phyloP scores from a whole-genome alignment of 2,329 filamentous ascomycete species.

The Aspergillus intermedius region DNA sequence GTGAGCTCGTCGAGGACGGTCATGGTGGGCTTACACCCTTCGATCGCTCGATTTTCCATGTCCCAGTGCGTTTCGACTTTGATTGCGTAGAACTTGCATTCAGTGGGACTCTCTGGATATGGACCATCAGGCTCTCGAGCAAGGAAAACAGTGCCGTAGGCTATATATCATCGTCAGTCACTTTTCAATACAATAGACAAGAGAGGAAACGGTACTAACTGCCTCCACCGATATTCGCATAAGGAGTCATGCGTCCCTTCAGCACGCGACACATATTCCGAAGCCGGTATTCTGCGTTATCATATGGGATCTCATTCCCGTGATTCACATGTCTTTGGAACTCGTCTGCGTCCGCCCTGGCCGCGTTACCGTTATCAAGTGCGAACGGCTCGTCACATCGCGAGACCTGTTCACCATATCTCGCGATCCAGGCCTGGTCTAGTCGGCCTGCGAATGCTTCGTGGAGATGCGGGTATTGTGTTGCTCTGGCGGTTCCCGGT shows the following conservation, averaged over 20 bases:
- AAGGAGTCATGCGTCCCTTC: constrained; percentile 7
- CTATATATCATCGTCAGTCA: constrained; percentile 12
- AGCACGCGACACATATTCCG: constrained; percentile 6
- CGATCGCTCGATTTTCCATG: not conserved
- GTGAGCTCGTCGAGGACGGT: not conserved
- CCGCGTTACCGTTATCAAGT: not conserved
- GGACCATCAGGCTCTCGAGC: constrained; percentile 8
- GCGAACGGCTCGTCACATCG: not conserved
- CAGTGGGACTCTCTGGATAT: not conserved
- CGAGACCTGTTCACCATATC: not conserved
- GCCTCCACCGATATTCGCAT: constrained; percentile 14
- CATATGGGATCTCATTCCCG: not conserved
- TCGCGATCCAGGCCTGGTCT: not conserved
- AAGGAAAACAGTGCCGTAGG: constrained; percentile 14
- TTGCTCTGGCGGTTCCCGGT: not conserved
- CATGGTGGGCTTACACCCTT: not conserved
- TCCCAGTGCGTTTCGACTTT: constrained; percentile 14
- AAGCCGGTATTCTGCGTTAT: not conserved
- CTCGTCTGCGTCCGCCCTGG: not conserved
- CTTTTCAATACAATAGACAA: not conserved
- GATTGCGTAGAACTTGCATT: constrained; percentile 13
- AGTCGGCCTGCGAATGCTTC: not conserved
- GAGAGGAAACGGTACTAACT: constrained; percentile 7
- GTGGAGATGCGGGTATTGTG: not conserved
- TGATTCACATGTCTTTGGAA: not conserved